phyloP scores from a whole-genome alignment of 257 asterid genomes.

The Scutellaria galericulata region DNA sequence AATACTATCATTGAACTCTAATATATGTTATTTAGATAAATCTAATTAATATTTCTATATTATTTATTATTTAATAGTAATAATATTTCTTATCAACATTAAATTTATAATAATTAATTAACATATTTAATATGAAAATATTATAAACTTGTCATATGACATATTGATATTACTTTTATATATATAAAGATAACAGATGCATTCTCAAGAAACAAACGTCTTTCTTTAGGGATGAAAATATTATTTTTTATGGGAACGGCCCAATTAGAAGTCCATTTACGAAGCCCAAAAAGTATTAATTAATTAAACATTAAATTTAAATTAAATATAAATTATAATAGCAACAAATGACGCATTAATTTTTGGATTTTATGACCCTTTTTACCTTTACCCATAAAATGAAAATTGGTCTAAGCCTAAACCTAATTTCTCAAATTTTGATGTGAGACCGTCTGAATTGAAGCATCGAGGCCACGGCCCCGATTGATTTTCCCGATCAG shows the following conservation, averaged over 20 bases:
- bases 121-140: no score
- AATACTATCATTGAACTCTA: no score
- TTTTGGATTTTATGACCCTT: background rate
- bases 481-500: constrained; percentile 21
- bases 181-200: no score
- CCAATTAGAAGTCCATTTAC: background rate
- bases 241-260: background rate
- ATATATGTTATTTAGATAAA: no score
- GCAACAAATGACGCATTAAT: background rate
- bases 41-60: no score
- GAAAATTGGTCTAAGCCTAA: background rate
- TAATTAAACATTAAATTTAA: background rate
- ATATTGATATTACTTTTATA: no score
- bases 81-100: no score
- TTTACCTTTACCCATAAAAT: constrained; percentile 8
- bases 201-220: no score
- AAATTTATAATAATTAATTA: no score
- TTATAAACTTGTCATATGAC: no score
- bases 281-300: background rate
- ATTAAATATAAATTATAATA: background rate
- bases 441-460: background rate
- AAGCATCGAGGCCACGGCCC: constrained; percentile 10
- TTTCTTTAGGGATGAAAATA: no score
- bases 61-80: no score
- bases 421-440: constrained; percentile 19